Evolutionary conservation across 2,329 filamentous ascomycete genomes (phyloP), one percentile per base, ranked within the genome.

Genomic region (Metarhizium rileyi): DNA sequence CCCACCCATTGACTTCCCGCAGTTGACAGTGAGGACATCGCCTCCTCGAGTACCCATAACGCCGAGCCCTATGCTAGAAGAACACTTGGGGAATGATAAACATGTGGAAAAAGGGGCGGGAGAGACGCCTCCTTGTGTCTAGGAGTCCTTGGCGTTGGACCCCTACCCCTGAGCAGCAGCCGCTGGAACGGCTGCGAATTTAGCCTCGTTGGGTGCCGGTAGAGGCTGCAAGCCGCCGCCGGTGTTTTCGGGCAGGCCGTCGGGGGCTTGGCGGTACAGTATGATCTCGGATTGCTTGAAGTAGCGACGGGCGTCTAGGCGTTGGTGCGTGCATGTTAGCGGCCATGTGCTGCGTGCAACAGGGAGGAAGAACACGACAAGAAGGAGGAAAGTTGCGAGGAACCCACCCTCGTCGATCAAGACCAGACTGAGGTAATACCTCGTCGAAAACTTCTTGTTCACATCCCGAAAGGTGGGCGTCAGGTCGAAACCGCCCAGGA

Each of bases 231-330:
- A 67, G 55, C 67, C 70, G 40, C 70, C 66, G 35, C 16, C 30
- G 44, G 57, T 57, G 42, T 57, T 55, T 48, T 62, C 49, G 28
- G 62, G 59, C 3, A 60, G 54, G 23, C 76, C 70, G 55, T 84
- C 80, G 6, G 81, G 80, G 18, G 80, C 76, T 66, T 97, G 93
- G 56, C 93, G 84, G 73, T 87, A 97, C 47, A 98, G 83, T 51
- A 96, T 90, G 65, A 98, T 98, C 72, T 98, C 93, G 47, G 90
- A 96, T 69, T 98, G 93, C 70, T 98, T 98, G 73, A 98, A 98
- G 72, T 98, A 98, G 61, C 93, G 83, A 61, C 93, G 83, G 46
- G 93, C 93, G 68, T 98, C 93, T 90, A 63, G 1, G n/a, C n/a
- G n/a, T n/a, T n/a, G n/a, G n/a, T n/a, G n/a, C n/a, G n/a, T n/a